Evolutionary conservation across 2,329 filamentous ascomycete genomes (phyloP).

Genomic region (Alternaria postmessia): DNA sequence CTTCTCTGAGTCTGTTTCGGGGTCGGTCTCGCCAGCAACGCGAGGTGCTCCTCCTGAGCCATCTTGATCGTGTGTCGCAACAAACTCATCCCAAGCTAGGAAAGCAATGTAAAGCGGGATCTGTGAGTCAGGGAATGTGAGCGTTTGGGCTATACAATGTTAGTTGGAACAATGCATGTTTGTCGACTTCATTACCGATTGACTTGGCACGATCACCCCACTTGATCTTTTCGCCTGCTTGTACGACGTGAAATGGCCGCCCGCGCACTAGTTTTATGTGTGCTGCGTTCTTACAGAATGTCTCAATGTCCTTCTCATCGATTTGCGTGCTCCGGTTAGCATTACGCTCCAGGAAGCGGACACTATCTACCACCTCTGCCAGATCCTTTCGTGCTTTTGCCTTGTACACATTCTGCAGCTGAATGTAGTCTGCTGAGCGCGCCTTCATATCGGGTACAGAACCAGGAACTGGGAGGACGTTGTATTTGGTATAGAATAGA

Average conservation of each 20-base stretch:
- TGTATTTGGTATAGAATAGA: constrained; percentile 76
- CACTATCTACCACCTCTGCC: constrained; percentile 73
- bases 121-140: constrained; percentile 56
- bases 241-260: constrained; percentile 60
- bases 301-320: constrained; percentile 77
- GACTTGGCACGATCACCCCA: constrained; percentile 62
- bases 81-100: constrained; percentile 59
- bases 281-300: constrained; percentile 94
- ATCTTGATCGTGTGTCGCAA: constrained; percentile 51
- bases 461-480: constrained; percentile 81
- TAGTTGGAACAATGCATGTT: neutral
- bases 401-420: constrained; percentile 93
- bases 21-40: constrained; percentile 48
- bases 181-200: constrained; percentile 55
- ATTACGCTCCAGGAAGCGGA: constrained; percentile 64
- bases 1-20: constrained; percentile 49
- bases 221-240: constrained; percentile 53
- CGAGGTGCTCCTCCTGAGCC: constrained; percentile 43
- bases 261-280: constrained; percentile 88
- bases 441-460: constrained; percentile 98
- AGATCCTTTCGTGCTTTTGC: constrained; percentile 81
- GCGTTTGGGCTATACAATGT: constrained; percentile 41
- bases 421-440: constrained; percentile 86
- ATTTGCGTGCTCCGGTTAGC: constrained; percentile 61
- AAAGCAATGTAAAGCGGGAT: constrained; percentile 61